Evolutionary conservation across 768 basidiomycete genomes (phyloP), one percentile per base, ranked within the genome.

Genomic region (Kockovaella imperatae): DNA sequence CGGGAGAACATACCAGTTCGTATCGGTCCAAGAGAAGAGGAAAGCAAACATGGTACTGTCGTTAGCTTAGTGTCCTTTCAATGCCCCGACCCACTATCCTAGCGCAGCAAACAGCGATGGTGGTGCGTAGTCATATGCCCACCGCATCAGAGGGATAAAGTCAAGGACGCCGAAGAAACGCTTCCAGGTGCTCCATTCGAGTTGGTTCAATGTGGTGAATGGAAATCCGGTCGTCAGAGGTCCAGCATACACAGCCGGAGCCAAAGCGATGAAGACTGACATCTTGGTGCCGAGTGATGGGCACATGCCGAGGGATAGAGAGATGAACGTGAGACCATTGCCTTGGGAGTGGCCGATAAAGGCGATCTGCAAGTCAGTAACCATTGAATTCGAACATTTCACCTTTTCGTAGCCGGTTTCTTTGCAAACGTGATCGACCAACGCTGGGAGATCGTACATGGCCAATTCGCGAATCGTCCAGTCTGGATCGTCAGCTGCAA

Each of bases 261-360:
- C 76, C 28, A 77, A 72, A 5, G 77, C 76, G 53, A 77, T 72
- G 56, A 77, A 77, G 45, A 71, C 47, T 14, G 72, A 72, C 18
- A 77, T 54, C 51, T 73, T 73, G 18, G 70, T 63, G 30, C 77
- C 77, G 2, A 77, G 57, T 15, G 73, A 71, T 4, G 77, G 77
- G 17, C 75, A 72, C 73, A 77, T 76, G 21, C 76, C 76, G 21
- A 72, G 60, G 0, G 75, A 75, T 29, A 77, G 72, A 5, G 75
- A 74, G 56, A 76, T 71, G 59, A 77, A 77, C 36, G 75, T 73
- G 7, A 75, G 65, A 0, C 75, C 76, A 60, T 77, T 77, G 20
- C 77, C 76, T 61, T 77, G 77, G 15, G 76, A 77, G 51, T 77
- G 77, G 21, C 76, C 77, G 49, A 77, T 75, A 60, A 76, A 76